Conservation (phyloP, 1,139 yeast species). For the Pichia sp. region DNA sequence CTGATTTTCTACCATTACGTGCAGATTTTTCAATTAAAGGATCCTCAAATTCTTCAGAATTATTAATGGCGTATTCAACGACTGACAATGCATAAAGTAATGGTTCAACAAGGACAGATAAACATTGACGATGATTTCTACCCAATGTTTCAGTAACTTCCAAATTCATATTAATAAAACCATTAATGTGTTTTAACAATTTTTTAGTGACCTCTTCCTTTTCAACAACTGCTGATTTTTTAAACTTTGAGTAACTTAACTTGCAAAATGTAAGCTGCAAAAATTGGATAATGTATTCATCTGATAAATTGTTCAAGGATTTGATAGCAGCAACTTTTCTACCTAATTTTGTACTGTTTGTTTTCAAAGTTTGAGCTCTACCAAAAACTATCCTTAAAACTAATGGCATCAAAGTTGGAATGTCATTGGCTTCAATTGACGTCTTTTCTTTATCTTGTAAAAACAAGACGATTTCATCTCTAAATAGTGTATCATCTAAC, state of each 20-base stretch:
- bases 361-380: constrained; percentile 56
- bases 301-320: constrained; percentile 57
- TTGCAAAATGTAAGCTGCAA: constrained; percentile 56
- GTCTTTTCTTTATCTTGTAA: constrained; percentile 46
- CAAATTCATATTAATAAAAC: constrained; percentile 62
- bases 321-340: constrained; percentile 73
- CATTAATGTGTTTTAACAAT: constrained; percentile 51
- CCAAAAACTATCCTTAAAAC: constrained; percentile 80
- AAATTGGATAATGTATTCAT: constrained; percentile 51
- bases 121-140: constrained; percentile 43
- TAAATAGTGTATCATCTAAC: constrained; percentile 74
- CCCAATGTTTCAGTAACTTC: constrained; percentile 64
- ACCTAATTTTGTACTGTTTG: constrained; percentile 64
- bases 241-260: constrained; percentile 38
- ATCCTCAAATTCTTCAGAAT: constrained; percentile 24
- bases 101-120: constrained; percentile 52
- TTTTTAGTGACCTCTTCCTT: constrained; percentile 22
- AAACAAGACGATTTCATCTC: constrained; percentile 73
- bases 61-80: constrained; percentile 44
- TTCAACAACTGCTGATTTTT: constrained; percentile 21
- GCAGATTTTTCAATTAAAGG: constrained; percentile 40
- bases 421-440: constrained; percentile 56
- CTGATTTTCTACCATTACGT: constrained; percentile 51
- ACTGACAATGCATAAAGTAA: constrained; percentile 51
- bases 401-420: constrained; percentile 56